A percentile compares a stretch with the other conserved stretches of the same genome.
Evolutionary conservation across 208 protist species (phyloP).

Genomic region (Leishmania lainsoni): DNA sequence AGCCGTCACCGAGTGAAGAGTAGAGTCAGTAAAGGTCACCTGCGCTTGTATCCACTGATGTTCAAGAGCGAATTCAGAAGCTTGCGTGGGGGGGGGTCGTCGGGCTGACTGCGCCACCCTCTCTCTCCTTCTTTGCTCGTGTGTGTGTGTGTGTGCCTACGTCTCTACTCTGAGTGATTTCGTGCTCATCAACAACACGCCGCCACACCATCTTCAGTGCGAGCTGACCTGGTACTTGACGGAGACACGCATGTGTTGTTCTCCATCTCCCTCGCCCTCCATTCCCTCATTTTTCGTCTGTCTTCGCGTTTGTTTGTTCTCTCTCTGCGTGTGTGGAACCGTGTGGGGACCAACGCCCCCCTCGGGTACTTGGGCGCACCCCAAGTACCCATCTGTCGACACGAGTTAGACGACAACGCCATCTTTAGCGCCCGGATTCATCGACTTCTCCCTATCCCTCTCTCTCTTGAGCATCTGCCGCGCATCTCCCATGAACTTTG

Average conservation of each 20-base stretch:
- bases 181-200: background rate
- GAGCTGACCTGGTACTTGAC: no score
- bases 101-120: background rate
- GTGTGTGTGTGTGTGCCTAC: background rate
- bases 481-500: constrained; percentile 25
- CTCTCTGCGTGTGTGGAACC: background rate
- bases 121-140: background rate
- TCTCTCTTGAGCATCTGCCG: background rate
- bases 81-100: background rate
- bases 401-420: background rate
- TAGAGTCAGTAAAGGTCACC: background rate
- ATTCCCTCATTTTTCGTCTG: background rate
- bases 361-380: background rate
- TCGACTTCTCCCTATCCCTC: background rate
- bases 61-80: background rate
- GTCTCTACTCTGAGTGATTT: background rate
- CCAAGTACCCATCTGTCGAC: background rate
- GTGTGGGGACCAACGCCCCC: background rate
- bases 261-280: background rate
- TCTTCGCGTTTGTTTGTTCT: no score
- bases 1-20: no score
- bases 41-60: background rate
- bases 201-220: no score
- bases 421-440: background rate
- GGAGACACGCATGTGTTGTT: background rate